phyloP scores from a whole-genome alignment of 2,329 filamentous ascomycete genomes.

The Orbilia quercus region DNA sequence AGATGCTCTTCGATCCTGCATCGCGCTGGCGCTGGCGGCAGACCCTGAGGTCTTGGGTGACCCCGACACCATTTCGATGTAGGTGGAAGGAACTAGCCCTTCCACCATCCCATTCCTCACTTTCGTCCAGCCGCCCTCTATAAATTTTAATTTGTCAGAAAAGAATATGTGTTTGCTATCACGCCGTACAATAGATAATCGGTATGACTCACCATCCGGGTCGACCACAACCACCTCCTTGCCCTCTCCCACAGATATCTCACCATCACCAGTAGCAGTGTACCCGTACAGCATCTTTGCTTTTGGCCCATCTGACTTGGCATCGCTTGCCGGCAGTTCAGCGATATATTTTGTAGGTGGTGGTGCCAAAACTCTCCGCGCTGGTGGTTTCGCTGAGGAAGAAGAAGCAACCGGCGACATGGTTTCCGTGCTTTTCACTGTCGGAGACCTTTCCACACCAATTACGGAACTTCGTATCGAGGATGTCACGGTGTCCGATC shows the following conservation, averaged over 20 bases:
- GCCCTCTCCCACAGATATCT: slow-evolving; percentile 82
- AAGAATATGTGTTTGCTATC: slow-evolving; percentile 69
- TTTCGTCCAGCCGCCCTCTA: slow-evolving; percentile 79
- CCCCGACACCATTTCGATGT: slow-evolving; percentile 75
- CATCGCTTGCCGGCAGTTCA: slow-evolving; percentile 67
- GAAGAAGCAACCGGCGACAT: slow-evolving; percentile 22
- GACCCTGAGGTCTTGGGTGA: slow-evolving; percentile 63
- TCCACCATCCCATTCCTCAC: slow-evolving; percentile 79
- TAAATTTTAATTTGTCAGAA: slow-evolving; percentile 16
- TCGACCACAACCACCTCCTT: slow-evolving; percentile 82
- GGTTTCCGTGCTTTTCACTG: slow-evolving; percentile 27
- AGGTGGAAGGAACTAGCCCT: slow-evolving; percentile 87
- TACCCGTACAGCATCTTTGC: slow-evolving; percentile 93
- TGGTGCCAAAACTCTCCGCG: slow-evolving; percentile 79
- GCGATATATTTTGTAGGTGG: slow-evolving; percentile 84
- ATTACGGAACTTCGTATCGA: slow-evolving; percentile 52
- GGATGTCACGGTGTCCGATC: slow-evolving; percentile 58
- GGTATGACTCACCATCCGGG: slow-evolving; percentile 78
- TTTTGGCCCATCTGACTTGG: slow-evolving; percentile 68
- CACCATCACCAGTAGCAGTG: slow-evolving; percentile 81
- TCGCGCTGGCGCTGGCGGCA: slow-evolving; percentile 55
- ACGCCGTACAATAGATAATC: slow-evolving; percentile 66
- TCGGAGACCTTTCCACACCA: slow-evolving; percentile 30
- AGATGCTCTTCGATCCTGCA: slow-evolving; percentile 15
- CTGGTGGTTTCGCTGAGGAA: slow-evolving; percentile 38